phyloP scores from a whole-genome alignment of 441 rosid genomes.

The Gossypium davidsonii region DNA sequence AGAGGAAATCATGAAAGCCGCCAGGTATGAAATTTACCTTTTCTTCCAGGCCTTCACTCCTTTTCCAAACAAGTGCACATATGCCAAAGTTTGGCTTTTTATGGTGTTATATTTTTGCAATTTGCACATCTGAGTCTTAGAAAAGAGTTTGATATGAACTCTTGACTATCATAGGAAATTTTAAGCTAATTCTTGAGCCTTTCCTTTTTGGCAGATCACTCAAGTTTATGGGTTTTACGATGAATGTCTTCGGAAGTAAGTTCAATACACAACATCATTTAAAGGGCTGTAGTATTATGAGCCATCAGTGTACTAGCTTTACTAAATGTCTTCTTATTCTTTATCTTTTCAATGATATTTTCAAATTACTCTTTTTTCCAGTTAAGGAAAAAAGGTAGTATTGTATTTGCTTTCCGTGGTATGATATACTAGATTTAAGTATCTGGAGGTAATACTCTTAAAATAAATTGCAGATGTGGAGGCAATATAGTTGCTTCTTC shows the following conservation, averaged over 20 bases:
- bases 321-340: background rate
- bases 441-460: background rate
- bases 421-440: background rate
- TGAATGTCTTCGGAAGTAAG: slow-evolving; percentile 74
- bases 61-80: background rate
- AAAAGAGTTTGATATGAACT: background rate
- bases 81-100: background rate
- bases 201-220: slow-evolving; percentile 49
- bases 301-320: background rate
- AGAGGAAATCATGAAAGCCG: slow-evolving; percentile 81
- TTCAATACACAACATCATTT: slow-evolving; percentile 12
- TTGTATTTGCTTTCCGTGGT: background rate
- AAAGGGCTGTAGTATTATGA: background rate
- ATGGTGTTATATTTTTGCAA: background rate
- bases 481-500: background rate
- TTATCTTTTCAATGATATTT: background rate
- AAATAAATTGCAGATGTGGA: background rate
- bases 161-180: slow-evolving; percentile 6
- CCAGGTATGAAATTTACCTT: slow-evolving; percentile 34
- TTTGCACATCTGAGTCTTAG: background rate
- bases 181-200: slow-evolving; percentile 21
- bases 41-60: background rate
- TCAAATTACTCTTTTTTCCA: background rate
- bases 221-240: slow-evolving; percentile 80
- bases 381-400: background rate